Evolutionary conservation across 140 eudicot genomes (phyloP), one percentile per base, ranked within the genome.

Genomic region (Erigeron philadelphicus): DNA sequence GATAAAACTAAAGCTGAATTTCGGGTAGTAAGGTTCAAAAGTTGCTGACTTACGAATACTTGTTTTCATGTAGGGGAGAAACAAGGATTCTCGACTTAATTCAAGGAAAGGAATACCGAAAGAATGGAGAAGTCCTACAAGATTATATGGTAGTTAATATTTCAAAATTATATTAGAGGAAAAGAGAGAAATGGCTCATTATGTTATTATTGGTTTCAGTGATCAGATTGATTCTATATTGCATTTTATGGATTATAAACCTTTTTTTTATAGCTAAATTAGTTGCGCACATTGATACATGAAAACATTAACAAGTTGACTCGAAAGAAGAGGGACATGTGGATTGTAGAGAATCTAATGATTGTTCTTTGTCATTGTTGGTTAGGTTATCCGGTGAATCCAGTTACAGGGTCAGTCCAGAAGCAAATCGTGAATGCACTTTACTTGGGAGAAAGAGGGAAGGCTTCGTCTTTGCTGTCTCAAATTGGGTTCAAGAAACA

Each of bases 341-440:
- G 55, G 23, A 18, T 70, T 70, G 7, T 17, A 17, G 38, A 64
- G 69, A 23, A 23, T 47, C 12, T 66, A 2, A 11, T 50, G 56
- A 50, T 63, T 4, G 21, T 23, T 50, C 62, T 72, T 63, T 73
- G 66, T 70, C 57, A 67, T 68, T 78, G 56, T 68, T 64, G 43
- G 76, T 73, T 66, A 82, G 79, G 76, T 18, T 62, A 59, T 64
- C 70, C 55, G 67, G 42, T 54, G 78, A 62, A 70, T 54, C 61
- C 85, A 15, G 11, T 57, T 67, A 56, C 77, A 35, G 69, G 72
- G 8, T 41, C 77, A 5, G 55, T 81, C 53, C 87, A 80, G 67
- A 61, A 74, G 70, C 77, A 79, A 78, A 77, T 92, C 11, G 70
- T 92, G 66, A 74, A 69, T 64, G 96, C 96, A 64, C 93, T 92